Base-by-base conservation (phyloP, 2,329 filamentous ascomycete genomes). In the Byssoonygena ceratinophila region DNA sequence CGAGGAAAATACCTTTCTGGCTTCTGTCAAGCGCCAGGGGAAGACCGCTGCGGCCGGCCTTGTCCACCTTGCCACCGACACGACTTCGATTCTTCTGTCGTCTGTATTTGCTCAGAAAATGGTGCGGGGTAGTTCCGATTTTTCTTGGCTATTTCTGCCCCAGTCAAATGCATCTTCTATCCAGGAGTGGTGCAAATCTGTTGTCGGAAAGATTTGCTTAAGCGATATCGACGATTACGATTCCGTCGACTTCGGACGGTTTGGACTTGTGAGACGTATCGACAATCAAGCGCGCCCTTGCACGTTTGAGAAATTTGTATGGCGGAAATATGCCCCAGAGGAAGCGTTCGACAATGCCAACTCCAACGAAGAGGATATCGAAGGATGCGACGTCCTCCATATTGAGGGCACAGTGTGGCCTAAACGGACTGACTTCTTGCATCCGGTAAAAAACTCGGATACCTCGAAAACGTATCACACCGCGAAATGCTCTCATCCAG, bases 381-480 rank as follows among this genome's bases (percentile, higher is more conserved):
- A 52, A 40, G 40, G 49, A n/a, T 4, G 23, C n/a, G 54, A 59
- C 14, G 54, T 55, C 14, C 57, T 59, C 1, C 59, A 61, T 51
- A 32, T 66, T 18, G 53, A 63, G 29, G 66, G 61, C 12, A 59
- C 46, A 22, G 60, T 39, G 25, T 59, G 67, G 37, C 60, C 67
- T 7, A 68, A 65, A 46, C 60, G 62, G 31, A 59, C 62, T 11
- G 63, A 70, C 40, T 68, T 68, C 49, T 51, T 68, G 12, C 64
- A 64, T 50, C 59, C 55, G 2, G 51, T 63, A 11, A 25, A 47
- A 22, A 55, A 58, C 12, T 52, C 44, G 4, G 53, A 59, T 8
- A 55, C 54, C 31, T 49, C 51, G 3, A 44, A 61, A 4, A 27
- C 59, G 23, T 59, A 59, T 18, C 58, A 60, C 41, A 58, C 57